Conservation (phyloP, 2,329 filamentous ascomycete genomes). For the Phoma sp. region DNA sequence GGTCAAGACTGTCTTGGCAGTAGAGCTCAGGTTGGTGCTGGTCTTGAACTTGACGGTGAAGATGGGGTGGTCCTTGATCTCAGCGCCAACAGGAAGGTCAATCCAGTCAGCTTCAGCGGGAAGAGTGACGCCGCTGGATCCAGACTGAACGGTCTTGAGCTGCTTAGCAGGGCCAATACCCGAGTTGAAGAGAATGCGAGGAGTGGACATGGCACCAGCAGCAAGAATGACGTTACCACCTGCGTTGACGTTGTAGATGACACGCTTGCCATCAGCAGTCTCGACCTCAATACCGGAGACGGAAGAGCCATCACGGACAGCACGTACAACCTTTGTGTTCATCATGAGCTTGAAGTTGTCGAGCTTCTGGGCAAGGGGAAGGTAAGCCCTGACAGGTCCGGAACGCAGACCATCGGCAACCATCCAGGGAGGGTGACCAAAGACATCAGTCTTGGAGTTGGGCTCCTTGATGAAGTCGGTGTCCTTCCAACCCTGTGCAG, state of each 20-base stretch:
- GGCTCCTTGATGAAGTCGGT: slow-evolving; percentile 67
- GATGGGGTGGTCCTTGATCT: slow-evolving; percentile 50
- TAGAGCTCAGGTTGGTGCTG: slow-evolving; percentile 24
- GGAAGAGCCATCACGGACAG: slow-evolving; percentile 66
- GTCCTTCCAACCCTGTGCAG: slow-evolving; percentile 65
- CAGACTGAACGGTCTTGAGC: slow-evolving; percentile 52
- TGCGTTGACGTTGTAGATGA: slow-evolving; percentile 61
- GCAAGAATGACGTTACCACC: slow-evolving; percentile 69
- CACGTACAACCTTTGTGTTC: slow-evolving; percentile 68
- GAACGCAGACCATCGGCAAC: slow-evolving; percentile 68
- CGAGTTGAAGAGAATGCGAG: slow-evolving; percentile 70
- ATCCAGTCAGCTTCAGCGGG: slow-evolving; percentile 55
- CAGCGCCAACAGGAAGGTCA: slow-evolving; percentile 55
- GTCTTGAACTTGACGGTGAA: slow-evolving; percentile 45
- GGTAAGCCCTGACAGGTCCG: slow-evolving; percentile 73
- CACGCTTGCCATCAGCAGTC: slow-evolving; percentile 45
- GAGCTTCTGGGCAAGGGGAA: slow-evolving; percentile 64
- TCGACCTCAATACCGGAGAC: slow-evolving; percentile 69
- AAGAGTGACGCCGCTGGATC: slow-evolving; percentile 49
- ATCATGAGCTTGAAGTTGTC: slow-evolving; percentile 71
- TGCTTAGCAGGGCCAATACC: slow-evolving; percentile 68
- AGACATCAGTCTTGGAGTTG: slow-evolving; percentile 65
- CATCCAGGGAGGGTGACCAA: slow-evolving; percentile 69
- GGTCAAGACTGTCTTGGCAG: slow-evolving; percentile 32
- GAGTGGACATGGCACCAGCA: slow-evolving; percentile 70